phyloP scores from a whole-genome alignment of 352 stramenopile genomes.

The Globisporangium apiculatum region DNA sequence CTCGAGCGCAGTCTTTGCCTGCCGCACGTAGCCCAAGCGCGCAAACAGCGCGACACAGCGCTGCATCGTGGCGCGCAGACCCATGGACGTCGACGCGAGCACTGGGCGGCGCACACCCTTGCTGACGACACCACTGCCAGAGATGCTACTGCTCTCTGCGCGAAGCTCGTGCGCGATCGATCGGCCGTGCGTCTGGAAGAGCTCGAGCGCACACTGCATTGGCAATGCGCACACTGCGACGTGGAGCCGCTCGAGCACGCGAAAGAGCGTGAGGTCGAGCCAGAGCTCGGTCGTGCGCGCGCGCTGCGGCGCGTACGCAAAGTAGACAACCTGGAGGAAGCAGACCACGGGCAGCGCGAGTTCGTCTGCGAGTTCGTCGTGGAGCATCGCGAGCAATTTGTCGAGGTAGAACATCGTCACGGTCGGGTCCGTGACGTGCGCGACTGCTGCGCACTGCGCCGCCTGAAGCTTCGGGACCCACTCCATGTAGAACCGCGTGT shows the following conservation, averaged over 20 bases:
- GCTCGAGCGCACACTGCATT: conserved; percentile 47
- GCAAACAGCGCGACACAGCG: conserved; percentile 28
- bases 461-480: conserved; percentile 32
- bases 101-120: conserved; percentile 7
- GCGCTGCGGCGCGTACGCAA: conserved; percentile 23
- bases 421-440: conserved; percentile 39
- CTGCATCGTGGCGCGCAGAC: conserved; percentile 24
- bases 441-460: conserved; percentile 3
- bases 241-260: conserved; percentile 40
- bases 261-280: conserved; percentile 46
- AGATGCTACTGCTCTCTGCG: conserved; percentile 1
- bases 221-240: conserved; percentile 27
- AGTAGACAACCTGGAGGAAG: conserved; percentile 47
- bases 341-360: conserved; percentile 35
- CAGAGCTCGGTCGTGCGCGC: conserved; percentile 35
- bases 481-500: conserved; percentile 42
- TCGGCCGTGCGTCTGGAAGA: conserved; percentile 31
- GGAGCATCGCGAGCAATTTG: conserved; percentile 32
- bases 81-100: conserved; percentile 8
- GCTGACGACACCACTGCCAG: neutral
- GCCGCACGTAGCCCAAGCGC: conserved; percentile 41
- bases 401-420: conserved; percentile 43
- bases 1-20: conserved; percentile 49
- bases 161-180: conserved; percentile 43
- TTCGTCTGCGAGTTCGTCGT: conserved; percentile 19